Evolutionary conservation across 768 basidiomycete species (phyloP).

Genomic region (Mycena olivaceomarginata): DNA sequence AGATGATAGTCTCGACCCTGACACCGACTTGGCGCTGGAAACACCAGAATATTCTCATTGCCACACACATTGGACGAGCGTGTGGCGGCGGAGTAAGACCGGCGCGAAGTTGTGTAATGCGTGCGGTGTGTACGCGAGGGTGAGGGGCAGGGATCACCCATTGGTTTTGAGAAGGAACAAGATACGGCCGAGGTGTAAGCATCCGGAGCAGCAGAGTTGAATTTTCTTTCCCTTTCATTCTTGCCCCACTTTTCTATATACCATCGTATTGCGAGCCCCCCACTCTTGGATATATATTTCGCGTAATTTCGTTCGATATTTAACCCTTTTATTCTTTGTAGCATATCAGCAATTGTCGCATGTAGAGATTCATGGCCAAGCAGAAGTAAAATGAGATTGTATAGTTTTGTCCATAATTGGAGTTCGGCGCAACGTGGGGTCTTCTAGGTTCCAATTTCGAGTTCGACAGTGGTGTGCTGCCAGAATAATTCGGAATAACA

Average conservation of each 20-base stretch:
- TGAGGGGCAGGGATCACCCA: constrained; percentile 25
- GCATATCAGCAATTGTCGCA: not conserved
- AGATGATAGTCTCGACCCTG: not conserved
- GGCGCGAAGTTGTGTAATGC: constrained; percentile 22
- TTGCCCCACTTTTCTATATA: not conserved
- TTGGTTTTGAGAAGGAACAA: constrained; percentile 22
- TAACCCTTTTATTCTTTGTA: not conserved
- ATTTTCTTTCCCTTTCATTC: not conserved
- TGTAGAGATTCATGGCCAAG: not conserved
- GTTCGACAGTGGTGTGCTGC: no score
- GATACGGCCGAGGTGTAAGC: constrained; percentile 17
- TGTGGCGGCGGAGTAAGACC: not conserved
- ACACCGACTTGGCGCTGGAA: not conserved
- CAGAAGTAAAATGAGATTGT: no score
- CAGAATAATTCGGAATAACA: no score
- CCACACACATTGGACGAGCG: constrained; percentile 31
- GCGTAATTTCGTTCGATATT: not conserved
- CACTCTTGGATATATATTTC: not conserved
- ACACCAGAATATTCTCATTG: constrained; percentile 35
- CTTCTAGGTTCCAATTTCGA: no score
- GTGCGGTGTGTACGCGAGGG: constrained; percentile 33
- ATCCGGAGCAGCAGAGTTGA: not conserved
- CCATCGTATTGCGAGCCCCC: not conserved
- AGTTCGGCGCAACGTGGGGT: no score
- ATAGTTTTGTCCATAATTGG: no score